Percentiles rank a stretch among this genome's conserved stretches.
Evolutionary conservation across 768 basidiomycete species (phyloP).

Genomic region (Suillus subluteus): DNA sequence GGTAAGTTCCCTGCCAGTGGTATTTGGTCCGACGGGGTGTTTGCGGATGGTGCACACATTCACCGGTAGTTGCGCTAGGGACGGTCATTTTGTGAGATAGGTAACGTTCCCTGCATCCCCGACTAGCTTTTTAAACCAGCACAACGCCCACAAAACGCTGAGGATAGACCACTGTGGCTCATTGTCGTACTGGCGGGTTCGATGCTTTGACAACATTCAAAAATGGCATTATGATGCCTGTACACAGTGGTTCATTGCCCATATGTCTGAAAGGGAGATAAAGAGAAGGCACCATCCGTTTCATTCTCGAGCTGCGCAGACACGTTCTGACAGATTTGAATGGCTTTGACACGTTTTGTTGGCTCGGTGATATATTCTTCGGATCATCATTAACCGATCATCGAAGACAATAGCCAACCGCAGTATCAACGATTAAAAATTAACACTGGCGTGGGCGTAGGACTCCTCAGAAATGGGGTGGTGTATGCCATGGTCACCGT

Average conservation of each 20-base stretch:
- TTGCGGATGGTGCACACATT: background rate
- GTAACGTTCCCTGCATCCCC: background rate
- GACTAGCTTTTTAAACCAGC: background rate
- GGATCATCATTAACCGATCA: constrained; percentile 2
- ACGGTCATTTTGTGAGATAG: background rate
- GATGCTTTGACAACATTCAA: background rate
- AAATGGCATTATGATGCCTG: background rate
- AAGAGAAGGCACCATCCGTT: background rate
- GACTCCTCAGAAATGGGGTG: background rate
- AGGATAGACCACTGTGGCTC: background rate
- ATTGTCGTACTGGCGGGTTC: background rate
- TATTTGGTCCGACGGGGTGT: background rate
- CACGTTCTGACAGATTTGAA: constrained; percentile 1
- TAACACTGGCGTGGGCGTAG: background rate
- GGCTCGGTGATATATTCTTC: background rate
- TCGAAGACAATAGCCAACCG: background rate
- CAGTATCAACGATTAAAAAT: constrained; percentile 1
- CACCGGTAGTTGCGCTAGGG: background rate
- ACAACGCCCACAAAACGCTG: background rate
- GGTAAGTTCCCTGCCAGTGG: constrained; percentile 1
- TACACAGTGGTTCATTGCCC: too few relatives aligned
- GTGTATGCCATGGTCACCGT: background rate
- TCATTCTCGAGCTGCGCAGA: background rate
- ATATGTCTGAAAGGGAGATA: background rate
- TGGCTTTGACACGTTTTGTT: background rate